Base-by-base conservation (phyloP, 1,284 basidiomycete species). In the Caloboletus firmus region DNA sequence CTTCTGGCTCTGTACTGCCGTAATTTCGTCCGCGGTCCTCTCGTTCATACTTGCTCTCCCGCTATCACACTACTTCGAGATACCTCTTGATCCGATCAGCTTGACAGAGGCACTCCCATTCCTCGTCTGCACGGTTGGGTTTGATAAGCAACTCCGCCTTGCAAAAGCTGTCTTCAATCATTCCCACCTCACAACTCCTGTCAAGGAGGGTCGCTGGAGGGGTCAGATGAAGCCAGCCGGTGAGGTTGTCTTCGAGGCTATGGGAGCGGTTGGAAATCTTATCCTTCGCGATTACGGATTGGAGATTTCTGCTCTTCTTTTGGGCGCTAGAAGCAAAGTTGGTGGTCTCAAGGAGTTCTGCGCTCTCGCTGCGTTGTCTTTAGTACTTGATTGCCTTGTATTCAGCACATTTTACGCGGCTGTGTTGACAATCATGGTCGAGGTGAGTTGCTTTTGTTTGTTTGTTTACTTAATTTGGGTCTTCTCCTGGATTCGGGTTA, bases 21-120 rank as follows among this genome's bases (percentile, higher is more conserved):
- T 95, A 49, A 72, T 98, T 60, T 85, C 89, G 26, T 93, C 91
- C 5, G 86, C 87, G n/a, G 81, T 87, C 57, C 90, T 97, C 61
- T 90, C 92, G 0, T 91, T 98, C 72, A 82, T 99, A 50, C 79
- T 95, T 53, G 84, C 94, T 17, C 82, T 98, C 4, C 88, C 95
- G 17, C 78, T 93, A 31, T 93, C 95, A 3, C 87, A 91, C 70
- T 80, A 88, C 44, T 78, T 97, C 56, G 80, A 83, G 59, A 93
- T 99, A 52, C 89, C 88, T 8, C 88, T 99, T 62, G 95, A 99
- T 72, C 93, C 93, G 2, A 89, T 99, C 54, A 87, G 89, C 17
- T 79, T 99, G 32, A 95, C 93, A 15, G 97, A 99, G 72, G 95
- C 96, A 0, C 80, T 99, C 2, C 96, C 96, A 0, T 99, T 99